Evolutionary conservation across 306 rosid species (phyloP), one percentile per base, ranked within the genome.

Genomic region (Delonix regia): DNA sequence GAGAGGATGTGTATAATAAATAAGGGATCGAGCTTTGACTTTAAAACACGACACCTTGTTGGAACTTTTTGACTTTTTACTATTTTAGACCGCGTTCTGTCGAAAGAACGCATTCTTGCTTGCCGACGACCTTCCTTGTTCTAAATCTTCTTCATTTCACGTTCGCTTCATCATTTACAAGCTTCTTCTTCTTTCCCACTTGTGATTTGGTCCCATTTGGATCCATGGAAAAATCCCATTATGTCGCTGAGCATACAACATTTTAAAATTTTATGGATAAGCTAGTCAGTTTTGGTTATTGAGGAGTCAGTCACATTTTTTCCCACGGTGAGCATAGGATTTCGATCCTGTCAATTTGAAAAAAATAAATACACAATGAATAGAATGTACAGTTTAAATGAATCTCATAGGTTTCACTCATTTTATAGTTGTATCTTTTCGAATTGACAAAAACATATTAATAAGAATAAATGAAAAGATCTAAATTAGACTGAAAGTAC

Each of bases 91-190:
- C 83, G 75, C 65, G 52, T 81, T 74, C 12, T 81, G 24, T 57
- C 25, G 75, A 38, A 42, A 69, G 2, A 45, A 75, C 73, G 76
- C 83, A 83, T 34, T 55, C 74, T 81, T 48, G 76, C 36, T 13
- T 57, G 64, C 79, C 88, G 86, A 85, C 86, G 86, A 56, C 74
- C 36, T 69, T 78, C 52, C 57, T 47, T 49, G 55, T 68, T 15
- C 52, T 0, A 30, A 52, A 8, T 42, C 21, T 36, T 22, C 65
- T 9, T 3, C 1, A 24, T 65, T 57, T 69, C 48, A 9, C 30
- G 64, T 39, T 69, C 45, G 2, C 52, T 39, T 13, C 45, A 39
- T 28, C 28, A 53, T 44, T 63, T 44, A 34, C 24, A 8, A 25
- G 9, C 24, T 51, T 18, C 5, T 47, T 36, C 21, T 9, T 19